These are phyloP conservation scores for Salvia sclarea DNA, from an alignment of 305 asterid genomes.

Conservation along the genomic window DNA sequence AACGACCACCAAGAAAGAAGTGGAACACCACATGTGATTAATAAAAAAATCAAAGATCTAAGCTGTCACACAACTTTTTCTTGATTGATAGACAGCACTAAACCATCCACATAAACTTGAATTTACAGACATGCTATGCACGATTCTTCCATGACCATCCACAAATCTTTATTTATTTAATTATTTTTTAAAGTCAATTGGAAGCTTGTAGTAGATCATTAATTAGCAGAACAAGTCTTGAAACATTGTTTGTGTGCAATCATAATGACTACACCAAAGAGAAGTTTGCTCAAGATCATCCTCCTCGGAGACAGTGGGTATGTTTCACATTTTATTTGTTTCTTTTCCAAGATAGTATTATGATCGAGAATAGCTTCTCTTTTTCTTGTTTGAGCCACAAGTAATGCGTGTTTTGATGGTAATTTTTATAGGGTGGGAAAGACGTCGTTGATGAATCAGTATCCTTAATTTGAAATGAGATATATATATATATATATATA, in stretches of 20 bases:
- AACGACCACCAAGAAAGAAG: slow-evolving; percentile 15
- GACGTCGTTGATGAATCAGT: slow-evolving; percentile 73
- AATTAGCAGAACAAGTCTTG: not conserved
- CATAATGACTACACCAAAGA: slow-evolving; percentile 43
- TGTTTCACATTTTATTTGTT: not conserved
- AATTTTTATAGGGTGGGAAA: slow-evolving; percentile 73
- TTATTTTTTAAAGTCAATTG: not conserved
- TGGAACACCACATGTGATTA: slow-evolving; percentile 29
- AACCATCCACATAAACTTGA: not conserved
- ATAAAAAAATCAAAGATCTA: slow-evolving; percentile 23
- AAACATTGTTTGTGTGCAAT: not conserved
- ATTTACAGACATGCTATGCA: slow-evolving; percentile 39
- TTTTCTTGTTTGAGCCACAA: not conserved
- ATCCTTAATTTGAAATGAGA: slow-evolving; percentile 38
- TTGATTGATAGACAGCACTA: slow-evolving; percentile 16
- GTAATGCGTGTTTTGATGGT: not conserved
- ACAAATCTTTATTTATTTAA: slow-evolving; percentile 1
- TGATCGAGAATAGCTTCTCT: too few relatives aligned
- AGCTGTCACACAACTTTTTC: slow-evolving; percentile 28
- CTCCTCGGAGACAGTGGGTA: slow-evolving; percentile 78
- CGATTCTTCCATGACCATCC: slow-evolving; percentile 37
- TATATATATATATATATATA: not conserved
- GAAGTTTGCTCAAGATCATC: slow-evolving; percentile 69
- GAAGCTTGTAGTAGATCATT: not conserved
- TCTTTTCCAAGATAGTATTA: not conserved